phyloP scores from a whole-genome alignment of 1,284 basidiomycete species.

The Cutaneotrichosporon spelunceum region DNA sequence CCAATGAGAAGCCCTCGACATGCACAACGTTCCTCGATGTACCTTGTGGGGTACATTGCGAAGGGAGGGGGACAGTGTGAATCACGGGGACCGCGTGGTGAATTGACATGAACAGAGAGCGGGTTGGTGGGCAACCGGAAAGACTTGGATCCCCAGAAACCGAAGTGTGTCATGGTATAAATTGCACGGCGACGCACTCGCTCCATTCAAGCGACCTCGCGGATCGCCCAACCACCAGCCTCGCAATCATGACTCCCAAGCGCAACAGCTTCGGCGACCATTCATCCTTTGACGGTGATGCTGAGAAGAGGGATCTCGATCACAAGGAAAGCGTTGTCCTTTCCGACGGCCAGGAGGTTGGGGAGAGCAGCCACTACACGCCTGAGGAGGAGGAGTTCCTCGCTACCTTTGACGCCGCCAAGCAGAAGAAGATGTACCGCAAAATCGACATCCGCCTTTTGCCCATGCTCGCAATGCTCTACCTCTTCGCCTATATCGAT shows the following conservation, averaged over 20 bases:
- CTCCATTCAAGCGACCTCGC: neutral
- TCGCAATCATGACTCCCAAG: neutral
- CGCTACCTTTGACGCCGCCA: constrained; percentile 8
- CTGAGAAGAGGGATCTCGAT: constrained; percentile 7
- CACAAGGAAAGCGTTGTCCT: constrained; percentile 2
- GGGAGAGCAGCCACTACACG: neutral
- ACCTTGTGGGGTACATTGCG: neutral
- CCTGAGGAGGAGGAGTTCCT: constrained; percentile 11
- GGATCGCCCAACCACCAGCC: neutral
- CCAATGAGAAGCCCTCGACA: neutral
- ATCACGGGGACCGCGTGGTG: neutral
- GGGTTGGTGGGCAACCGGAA: neutral
- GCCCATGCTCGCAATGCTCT: constrained; percentile 56
- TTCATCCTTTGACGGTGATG: neutral
- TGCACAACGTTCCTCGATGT: neutral
- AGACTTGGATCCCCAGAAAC: neutral
- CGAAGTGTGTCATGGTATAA: neutral
- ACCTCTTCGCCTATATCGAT: constrained; percentile 59
- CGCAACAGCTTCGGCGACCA: neutral
- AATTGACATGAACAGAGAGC: neutral
- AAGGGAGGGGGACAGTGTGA: neutral
- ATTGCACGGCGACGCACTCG: neutral
- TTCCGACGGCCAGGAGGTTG: neutral
- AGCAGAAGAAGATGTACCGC: constrained; percentile 12
- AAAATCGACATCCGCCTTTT: constrained; percentile 29